A percentile compares a stretch with the other conserved stretches of the same genome.
These are phyloP conservation scores for Hymenoscyphus occultus DNA, from an alignment of 2,329 filamentous ascomycete genomes.

Conservation along the genomic window DNA sequence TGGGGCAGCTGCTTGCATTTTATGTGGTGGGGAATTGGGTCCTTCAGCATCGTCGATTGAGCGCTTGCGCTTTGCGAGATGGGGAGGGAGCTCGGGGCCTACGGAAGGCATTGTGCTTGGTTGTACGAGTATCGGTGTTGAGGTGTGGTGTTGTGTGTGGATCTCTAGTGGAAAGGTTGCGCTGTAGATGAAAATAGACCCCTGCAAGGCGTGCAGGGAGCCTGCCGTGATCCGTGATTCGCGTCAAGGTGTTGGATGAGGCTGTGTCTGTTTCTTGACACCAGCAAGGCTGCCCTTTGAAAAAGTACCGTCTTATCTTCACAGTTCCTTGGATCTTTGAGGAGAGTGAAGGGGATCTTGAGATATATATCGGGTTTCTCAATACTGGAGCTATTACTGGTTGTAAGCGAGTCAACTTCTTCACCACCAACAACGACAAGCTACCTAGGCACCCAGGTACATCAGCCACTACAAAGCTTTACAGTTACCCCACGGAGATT, in stretches of 20 bases:
- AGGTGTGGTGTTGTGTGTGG: not conserved
- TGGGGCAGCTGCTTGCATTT: conserved; percentile 38
- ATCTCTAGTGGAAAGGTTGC: not conserved
- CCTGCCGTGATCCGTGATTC: conserved; percentile 9
- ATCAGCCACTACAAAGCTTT: not conserved
- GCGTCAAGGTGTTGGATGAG: conserved; percentile 11
- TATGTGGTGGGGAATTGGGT: conserved; percentile 44
- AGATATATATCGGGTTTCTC: conserved; percentile 2
- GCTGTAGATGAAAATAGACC: conserved; percentile 9
- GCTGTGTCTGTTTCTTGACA: conserved; percentile 16
- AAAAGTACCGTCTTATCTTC: not conserved
- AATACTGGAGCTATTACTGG: conserved; percentile 18
- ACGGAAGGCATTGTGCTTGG: conserved; percentile 38
- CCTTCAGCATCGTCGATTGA: conserved; percentile 41
- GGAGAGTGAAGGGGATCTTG: not conserved
- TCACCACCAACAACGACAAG: conserved; percentile 12
- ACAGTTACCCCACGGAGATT: not conserved
- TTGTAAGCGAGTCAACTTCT: conserved; percentile 14
- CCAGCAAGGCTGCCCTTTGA: conserved; percentile 16
- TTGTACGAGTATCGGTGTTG: not conserved
- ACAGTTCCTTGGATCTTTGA: not conserved
- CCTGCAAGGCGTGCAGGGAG: conserved; percentile 10
- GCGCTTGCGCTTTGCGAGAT: conserved; percentile 62
- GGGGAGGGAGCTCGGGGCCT: conserved; percentile 67
- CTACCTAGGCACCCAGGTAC: not conserved